These are phyloP conservation scores for Aspergillus pseudoterreus DNA, from an alignment of 2,329 filamentous ascomycete genomes.

Conservation along the genomic window DNA sequence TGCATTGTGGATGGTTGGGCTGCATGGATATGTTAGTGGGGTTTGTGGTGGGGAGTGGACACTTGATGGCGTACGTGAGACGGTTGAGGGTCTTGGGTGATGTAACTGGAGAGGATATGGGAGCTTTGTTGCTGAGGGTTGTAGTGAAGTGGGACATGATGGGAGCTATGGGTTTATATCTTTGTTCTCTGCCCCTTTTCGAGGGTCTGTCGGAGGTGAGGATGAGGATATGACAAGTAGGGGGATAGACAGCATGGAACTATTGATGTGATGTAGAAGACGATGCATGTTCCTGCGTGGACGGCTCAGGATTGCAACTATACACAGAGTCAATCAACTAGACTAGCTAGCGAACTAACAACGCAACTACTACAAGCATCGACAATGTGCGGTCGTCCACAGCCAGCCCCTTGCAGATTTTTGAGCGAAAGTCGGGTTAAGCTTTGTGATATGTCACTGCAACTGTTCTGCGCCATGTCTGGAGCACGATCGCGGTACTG, in stretches of 20 bases:
- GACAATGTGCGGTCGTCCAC: neutral
- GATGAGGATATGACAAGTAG: neutral
- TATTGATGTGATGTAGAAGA: neutral
- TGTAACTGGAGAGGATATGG: too few species aligned
- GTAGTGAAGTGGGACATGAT: too few species aligned
- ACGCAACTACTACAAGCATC: neutral
- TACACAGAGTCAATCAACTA: too few species aligned
- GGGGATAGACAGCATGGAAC: neutral
- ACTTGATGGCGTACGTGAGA: neutral
- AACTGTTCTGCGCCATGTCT: neutral
- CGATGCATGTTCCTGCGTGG: too few species aligned
- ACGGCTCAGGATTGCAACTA: too few species aligned
- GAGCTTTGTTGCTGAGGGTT: too few species aligned
- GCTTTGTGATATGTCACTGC: neutral
- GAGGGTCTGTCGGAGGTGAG: neutral
- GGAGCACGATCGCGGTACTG: neutral
- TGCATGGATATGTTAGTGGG: neutral
- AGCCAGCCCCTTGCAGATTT: neutral
- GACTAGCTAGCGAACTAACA: too few species aligned
- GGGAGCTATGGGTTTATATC: too few species aligned
- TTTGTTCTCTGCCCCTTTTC: too few species aligned
- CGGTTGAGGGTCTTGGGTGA: neutral
- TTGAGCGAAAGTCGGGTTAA: neutral
- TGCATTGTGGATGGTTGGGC: neutral
- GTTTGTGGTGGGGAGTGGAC: neutral